Base-by-base conservation (phyloP, 805 yeast species). In the Starmerella khaoyaiensis region DNA sequence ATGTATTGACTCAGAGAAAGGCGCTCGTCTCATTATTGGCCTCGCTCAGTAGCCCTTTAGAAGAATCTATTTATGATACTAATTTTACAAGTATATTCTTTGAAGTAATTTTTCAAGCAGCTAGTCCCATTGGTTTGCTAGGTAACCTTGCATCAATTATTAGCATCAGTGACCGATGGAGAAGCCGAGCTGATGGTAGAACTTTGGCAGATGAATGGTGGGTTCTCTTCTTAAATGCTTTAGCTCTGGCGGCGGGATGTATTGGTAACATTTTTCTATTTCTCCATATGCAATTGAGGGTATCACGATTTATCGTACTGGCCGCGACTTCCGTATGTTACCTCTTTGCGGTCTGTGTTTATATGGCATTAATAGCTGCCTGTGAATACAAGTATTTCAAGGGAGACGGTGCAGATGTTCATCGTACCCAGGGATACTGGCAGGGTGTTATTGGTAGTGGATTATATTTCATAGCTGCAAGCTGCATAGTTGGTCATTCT, bases 381-480 rank as follows among this genome's bases (percentile, higher is more conserved):
- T 55, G 69, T 7, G 53, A 62, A 31, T 41, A 41, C n/a, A 37
- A 39, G 3, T 59, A 59, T 35, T 55, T 60, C 32, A 20, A 23
- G 14, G 30, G 51, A 28, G 18, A 14, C 6, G 51, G 31, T 7
- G 48, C 34, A 2, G 50, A 26, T 45, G 52, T 47, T 37, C 17
- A 27, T 4, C 57, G 63, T 11, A 61, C 81, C 0, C 76, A 72
- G 45, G 94, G 93, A 2, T 83, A 70, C 53, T 83, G 86, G 84
- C 77, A 67, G 55, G 93, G 83, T 0, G 70, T 71, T 0, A 58
- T 77, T 42, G 79, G 93, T 0, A 65, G 72, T 4, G 59, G 65
- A 1, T 57, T 80, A 19, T 82, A 84, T 55, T 67, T 71, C 41
- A 31, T 60, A 5, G 77, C 86, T 46, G 64, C 75, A 3, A 15